phyloP scores from a whole-genome alignment of 225 moss, liverwort and hornwort genomes.

The Pseudoscleropodium purum region DNA sequence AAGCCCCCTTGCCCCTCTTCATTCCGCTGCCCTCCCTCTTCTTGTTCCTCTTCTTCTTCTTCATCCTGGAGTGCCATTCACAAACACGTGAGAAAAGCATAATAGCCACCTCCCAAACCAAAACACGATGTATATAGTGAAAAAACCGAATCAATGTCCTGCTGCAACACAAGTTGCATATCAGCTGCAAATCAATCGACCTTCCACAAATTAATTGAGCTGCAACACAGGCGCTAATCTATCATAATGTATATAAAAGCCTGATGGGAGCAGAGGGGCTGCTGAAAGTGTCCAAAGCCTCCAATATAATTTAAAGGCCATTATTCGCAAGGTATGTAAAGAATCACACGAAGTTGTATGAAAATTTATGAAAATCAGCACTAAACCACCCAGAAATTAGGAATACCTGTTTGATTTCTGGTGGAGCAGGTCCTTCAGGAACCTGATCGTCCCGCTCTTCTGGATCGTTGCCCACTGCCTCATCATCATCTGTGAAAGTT shows the following conservation, averaged over 20 bases:
- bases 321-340: neutral
- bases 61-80: conserved; percentile 36
- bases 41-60: conserved; percentile 89
- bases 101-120: neutral
- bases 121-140: neutral
- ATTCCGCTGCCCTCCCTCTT: conserved; percentile 65
- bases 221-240: neutral
- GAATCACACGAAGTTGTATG: neutral
- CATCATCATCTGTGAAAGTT: conserved; percentile 97
- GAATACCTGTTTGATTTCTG: conserved; percentile 92
- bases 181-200: neutral
- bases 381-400: neutral
- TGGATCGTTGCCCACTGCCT: conserved; percentile 96
- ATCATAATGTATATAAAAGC: neutral
- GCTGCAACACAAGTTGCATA: neutral
- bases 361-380: neutral
- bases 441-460: conserved; percentile 95
- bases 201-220: conserved; percentile 2
- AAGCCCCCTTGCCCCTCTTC: conserved; percentile 82
- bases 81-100: conserved; percentile 5
- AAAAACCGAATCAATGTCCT: neutral
- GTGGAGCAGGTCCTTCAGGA: conserved; percentile 89
- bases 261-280: neutral
- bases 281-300: neutral
- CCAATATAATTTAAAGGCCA: neutral